A percentile compares a stretch with the other conserved stretches of the same genome.
Evolutionary conservation across 2,329 filamentous ascomycete species (phyloP).

Genomic region (Colletotrichum tropicale): DNA sequence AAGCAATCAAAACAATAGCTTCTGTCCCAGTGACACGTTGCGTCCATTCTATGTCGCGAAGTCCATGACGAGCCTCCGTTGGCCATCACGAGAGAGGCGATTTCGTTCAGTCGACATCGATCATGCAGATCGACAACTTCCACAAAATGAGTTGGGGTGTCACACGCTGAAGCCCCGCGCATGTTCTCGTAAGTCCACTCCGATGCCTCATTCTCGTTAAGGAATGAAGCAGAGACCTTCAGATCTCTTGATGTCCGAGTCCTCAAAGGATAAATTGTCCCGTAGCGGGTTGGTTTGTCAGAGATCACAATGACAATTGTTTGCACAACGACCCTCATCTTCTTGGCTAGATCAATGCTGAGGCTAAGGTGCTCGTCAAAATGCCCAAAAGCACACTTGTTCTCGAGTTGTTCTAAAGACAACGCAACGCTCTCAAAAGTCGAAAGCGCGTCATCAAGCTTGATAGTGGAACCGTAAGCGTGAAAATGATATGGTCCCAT

Average conservation of each 20-base stretch:
- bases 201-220: accelerated
- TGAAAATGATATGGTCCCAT: not conserved
- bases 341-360: accelerated
- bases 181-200: not conserved
- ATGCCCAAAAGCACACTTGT: no score
- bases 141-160: not conserved
- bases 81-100: not conserved
- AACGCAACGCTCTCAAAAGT: not conserved
- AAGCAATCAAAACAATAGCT: not conserved
- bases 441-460: not conserved
- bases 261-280: not conserved
- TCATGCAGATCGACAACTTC: not conserved
- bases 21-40: not conserved
- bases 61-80: not conserved
- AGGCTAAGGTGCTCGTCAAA: not conserved
- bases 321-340: not conserved
- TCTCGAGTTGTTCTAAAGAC: not conserved
- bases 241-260: not conserved
- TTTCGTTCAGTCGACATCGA: not conserved
- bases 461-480: not conserved
- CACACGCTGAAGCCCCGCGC: not conserved
- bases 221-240: not conserved
- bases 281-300: not conserved
- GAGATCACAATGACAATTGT: not conserved
- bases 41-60: not conserved